Base-by-base conservation (phyloP, 2,329 filamentous ascomycete genomes). In the Colletotrichum nymphaeae region DNA sequence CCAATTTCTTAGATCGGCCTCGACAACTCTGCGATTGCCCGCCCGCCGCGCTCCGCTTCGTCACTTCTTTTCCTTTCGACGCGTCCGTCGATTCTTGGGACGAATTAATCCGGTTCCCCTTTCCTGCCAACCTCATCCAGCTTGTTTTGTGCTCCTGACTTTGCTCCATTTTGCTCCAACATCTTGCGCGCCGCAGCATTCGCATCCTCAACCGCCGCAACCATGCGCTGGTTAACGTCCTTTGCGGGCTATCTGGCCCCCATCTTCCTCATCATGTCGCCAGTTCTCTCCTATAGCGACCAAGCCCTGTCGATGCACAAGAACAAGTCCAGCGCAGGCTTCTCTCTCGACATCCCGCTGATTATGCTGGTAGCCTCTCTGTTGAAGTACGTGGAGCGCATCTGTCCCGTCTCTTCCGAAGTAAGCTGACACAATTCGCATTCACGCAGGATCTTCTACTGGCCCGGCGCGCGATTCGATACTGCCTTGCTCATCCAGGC, bases 281-380 rank as follows among this genome's bases (percentile, higher is more conserved):
- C 91, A 22, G 84, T 93, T 58, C 83, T 92, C 53, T 92, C 90
- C 67, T 93, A 93, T 81, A 87, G 87, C 78, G 91, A 93, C 83
- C 91, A 93, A 83, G 90, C 89, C 30, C 79, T 90, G 59, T 88
- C 91, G 46, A 93, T 93, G 88, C 88, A 92, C 78, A 86, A 88
- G 77, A 86, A 84, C 69, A 91, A 89, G 80, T 91, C 90, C 56
- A 93, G 91, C 76, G 90, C 89, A 16, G 91, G 91, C 69, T 93
- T 93, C 83, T 93, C 91, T 22, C 86, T 93, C 75, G 92, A 93
- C 78, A 93, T 93, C 57, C 92, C 92, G 37, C 84, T 93, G 70
- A 93, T 93, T 74, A 93, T 93, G 92, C 88, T 93, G 63, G 87
- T 93, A 67, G 90, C 92, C 32, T 93, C 91, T 4, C 83, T 93